Evolutionary conservation across 139 green algal species (phyloP).

Genomic region (Closterium sp.): DNA sequence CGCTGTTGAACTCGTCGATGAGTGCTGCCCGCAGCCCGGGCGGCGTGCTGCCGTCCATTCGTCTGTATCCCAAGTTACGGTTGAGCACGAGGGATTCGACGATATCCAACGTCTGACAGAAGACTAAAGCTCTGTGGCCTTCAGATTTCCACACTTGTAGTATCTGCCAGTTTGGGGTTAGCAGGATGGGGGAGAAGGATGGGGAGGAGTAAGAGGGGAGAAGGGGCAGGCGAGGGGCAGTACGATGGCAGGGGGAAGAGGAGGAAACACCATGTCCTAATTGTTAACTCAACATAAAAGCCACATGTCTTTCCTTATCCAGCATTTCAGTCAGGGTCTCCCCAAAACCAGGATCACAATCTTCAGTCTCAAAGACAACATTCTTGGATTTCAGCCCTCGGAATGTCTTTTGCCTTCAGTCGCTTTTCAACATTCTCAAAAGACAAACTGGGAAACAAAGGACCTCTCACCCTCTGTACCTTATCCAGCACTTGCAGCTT

Average conservation of each 20-base stretch:
- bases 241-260: too few species aligned
- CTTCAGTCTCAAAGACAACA: too few species aligned
- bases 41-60: constrained; percentile 91
- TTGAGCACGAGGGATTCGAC: constrained; percentile 72
- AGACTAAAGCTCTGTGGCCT: constrained; percentile 68
- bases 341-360: too few species aligned
- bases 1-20: constrained; percentile 69
- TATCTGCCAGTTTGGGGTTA: constrained; percentile 48
- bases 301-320: background rate
- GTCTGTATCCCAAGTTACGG: constrained; percentile 69
- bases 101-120: constrained; percentile 86
- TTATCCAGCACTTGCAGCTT: too few species aligned
- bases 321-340: too few species aligned
- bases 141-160: constrained; percentile 74
- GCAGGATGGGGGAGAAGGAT: background rate
- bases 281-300: too few species aligned
- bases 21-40: constrained; percentile 69
- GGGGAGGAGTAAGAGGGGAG: background rate
- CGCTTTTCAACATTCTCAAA: too few species aligned
- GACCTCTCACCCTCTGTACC: too few species aligned
- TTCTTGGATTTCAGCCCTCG: too few species aligned
- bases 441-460: too few species aligned
- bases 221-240: background rate
- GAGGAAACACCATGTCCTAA: too few species aligned
- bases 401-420: too few species aligned